phyloP scores from a whole-genome alignment of 1,284 basidiomycete genomes.

The Hemileia vastatrix region DNA sequence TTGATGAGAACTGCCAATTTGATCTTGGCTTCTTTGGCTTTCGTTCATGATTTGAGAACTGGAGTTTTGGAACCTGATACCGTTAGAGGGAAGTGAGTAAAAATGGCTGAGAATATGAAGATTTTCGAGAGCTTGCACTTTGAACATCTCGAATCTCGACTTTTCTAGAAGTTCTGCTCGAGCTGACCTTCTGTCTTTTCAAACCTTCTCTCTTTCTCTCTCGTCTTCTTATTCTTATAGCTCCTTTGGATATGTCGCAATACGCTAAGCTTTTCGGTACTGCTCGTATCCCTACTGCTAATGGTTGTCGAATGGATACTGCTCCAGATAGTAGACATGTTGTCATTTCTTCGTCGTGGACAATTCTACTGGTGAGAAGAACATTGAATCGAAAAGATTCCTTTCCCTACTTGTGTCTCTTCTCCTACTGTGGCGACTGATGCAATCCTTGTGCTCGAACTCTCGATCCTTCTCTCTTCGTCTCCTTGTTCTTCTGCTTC shows the following conservation, averaged over 20 bases:
- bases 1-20: conserved; percentile 78
- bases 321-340: conserved; percentile 69
- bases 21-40: conserved; percentile 77
- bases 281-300: conserved; percentile 84
- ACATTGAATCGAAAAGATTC: too few species aligned
- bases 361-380: conserved; percentile 61
- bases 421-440: background rate
- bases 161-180: too few species aligned
- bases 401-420: too few species aligned
- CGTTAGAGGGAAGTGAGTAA: conserved; percentile 67
- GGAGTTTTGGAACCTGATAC: conserved; percentile 72
- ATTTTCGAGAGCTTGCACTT: too few species aligned
- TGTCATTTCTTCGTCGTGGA: conserved; percentile 72
- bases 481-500: conserved; percentile 1
- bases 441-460: too few species aligned
- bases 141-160: too few species aligned
- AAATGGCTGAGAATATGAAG: conserved; percentile 53
- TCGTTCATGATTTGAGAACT: conserved; percentile 84
- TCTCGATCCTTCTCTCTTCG: conserved; percentile 14
- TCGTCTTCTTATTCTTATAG: conserved; percentile 12
- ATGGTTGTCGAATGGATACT: conserved; percentile 78
- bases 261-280: conserved; percentile 82
- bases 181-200: background rate
- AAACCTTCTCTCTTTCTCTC: background rate
- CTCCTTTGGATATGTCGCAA: conserved; percentile 86